phyloP scores from a whole-genome alignment of 257 asterid genomes.

The Plantago major region DNA sequence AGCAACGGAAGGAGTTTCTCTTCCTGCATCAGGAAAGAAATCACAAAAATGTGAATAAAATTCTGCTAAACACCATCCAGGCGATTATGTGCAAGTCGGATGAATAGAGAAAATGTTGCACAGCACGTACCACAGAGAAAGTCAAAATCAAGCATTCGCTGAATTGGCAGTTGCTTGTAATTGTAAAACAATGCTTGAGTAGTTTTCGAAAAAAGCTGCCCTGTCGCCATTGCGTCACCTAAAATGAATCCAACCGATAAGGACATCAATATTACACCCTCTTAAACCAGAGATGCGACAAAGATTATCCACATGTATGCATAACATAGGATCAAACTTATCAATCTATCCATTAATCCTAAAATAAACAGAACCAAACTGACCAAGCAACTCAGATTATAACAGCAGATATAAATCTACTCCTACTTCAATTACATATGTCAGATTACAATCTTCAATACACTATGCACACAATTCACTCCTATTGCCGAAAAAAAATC shows the following conservation, averaged over 20 bases:
- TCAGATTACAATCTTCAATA: too few species aligned
- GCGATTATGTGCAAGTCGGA: background rate
- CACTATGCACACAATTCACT: too few species aligned
- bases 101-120: conserved; percentile 12
- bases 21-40: conserved; percentile 51
- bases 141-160: conserved; percentile 99
- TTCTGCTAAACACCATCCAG: too few species aligned
- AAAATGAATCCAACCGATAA: conserved; percentile 32
- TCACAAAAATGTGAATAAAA: too few species aligned
- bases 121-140: conserved; percentile 77
- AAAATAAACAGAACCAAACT: background rate
- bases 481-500: background rate
- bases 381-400: too few species aligned
- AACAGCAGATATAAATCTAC: too few species aligned
- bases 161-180: conserved; percentile 92
- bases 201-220: conserved; percentile 85
- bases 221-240: conserved; percentile 71
- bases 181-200: conserved; percentile 92
- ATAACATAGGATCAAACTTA: conserved; percentile 7
- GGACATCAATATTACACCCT: conserved; percentile 15
- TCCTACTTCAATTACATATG: too few species aligned
- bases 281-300: background rate
- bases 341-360: background rate
- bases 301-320: background rate
- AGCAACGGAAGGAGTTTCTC: conserved; percentile 98